Base-by-base conservation (phyloP, 805 yeast genomes). In the Ogataea dorogensis region DNA sequence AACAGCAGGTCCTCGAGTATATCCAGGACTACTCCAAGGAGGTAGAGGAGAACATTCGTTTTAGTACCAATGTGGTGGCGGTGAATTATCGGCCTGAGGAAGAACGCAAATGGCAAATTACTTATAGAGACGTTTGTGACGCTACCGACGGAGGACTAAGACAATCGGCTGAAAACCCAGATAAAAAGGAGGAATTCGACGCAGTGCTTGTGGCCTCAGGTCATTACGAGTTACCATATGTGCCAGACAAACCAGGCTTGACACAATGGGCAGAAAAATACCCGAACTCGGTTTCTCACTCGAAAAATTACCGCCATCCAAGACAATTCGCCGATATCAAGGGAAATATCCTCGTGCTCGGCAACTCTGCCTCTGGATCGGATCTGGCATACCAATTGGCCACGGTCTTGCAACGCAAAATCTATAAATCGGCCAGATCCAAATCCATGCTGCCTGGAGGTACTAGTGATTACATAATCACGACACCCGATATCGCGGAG, bases 281-380 rank as follows among this genome's bases (percentile, higher is more conserved):
- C 47, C 82, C 83, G 1, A 67, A 58, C 1, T 63, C 72, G 2
- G 58, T 83, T 2, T 48, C 65, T 3, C 91, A 84, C 58, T 70
- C 88, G n/a, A 78, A 77, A 45, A 57, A 67, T 21, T 83, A 67
- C 51, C 69, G 79, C 41, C 57, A 57, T 11, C 71, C 78, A 0
- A 64, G 65, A 2, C 68, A 63, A 54, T 72, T 54, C 43, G 51
- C 51, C 5, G 61, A 65, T 24, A 59, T 64, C 24, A 68, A 59
- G 24, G 57, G 61, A 14, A 44, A 51, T 11, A 76, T 81, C n/a
- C 56, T 86, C 27, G 71, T 85, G 4, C 75, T 86, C n/a, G 95
- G 95, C 0, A 81, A 78, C 47, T 77, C 81, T 3, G 81, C 89
- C 2, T 77, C 86, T 24, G 94, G 87, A 7, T 70, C 76, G 9